Conservation (phyloP, 164 flowering plant genomes). For the Chimonanthus salicifolius region DNA sequence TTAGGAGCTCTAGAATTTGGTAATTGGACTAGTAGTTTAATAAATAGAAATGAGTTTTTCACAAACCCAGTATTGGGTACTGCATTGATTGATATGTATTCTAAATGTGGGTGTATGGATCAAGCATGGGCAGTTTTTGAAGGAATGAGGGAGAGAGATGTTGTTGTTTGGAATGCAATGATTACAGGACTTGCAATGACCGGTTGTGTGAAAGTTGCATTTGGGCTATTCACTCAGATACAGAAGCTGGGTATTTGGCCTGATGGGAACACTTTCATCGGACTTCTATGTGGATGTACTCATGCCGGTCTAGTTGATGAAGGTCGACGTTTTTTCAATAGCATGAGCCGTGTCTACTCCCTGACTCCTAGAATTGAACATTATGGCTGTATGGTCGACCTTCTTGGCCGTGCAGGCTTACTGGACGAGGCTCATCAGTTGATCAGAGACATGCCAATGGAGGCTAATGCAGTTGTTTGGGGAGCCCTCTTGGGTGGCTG, state of each 20-base stretch:
- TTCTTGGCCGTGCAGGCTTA: conserved; percentile 30
- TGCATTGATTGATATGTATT: conserved; percentile 63
- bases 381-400: conserved; percentile 35
- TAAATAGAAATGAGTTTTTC: conserved; percentile 16
- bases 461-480: conserved; percentile 33
- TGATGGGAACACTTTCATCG: conserved; percentile 30
- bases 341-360: conserved; percentile 18
- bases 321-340: conserved; percentile 18
- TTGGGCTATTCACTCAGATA: conserved; percentile 24
- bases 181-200: conserved; percentile 28
- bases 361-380: conserved; percentile 26
- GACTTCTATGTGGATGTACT: conserved; percentile 24
- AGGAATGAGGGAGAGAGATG: conserved; percentile 25
- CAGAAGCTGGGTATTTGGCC: conserved; percentile 25
- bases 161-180: conserved; percentile 31
- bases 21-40: conserved; percentile 14
- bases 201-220: conserved; percentile 19
- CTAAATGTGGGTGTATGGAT: conserved; percentile 47
- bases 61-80: conserved; percentile 32
- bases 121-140: conserved; percentile 23
- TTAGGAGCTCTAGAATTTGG: conserved; percentile 28
- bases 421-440: conserved; percentile 24
- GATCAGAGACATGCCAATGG: conserved; percentile 28
- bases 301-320: conserved; percentile 33
- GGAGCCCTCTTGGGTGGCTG: conserved; percentile 32